Percentiles rank a stretch among this genome's conserved stretches.
Conservation (phyloP, 768 basidiomycete species). For the Auricularia sp. region DNA sequence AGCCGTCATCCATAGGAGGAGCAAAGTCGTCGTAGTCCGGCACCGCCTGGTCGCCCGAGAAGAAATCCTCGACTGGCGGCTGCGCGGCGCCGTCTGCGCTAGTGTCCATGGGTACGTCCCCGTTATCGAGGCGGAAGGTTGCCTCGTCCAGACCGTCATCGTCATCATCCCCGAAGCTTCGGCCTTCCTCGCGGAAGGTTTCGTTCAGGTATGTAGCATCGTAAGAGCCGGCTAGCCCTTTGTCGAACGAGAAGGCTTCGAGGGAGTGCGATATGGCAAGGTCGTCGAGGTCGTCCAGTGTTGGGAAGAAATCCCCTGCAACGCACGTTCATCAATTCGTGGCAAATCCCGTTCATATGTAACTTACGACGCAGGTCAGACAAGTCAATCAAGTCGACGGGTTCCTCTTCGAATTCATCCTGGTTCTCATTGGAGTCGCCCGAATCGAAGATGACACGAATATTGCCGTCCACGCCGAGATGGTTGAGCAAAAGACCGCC, state of each 20-base stretch:
- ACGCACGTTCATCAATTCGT: slow-evolving; percentile 16
- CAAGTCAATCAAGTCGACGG: slow-evolving; percentile 58
- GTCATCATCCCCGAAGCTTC: slow-evolving; percentile 21
- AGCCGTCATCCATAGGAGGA: slow-evolving; percentile 12
- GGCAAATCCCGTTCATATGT: slow-evolving; percentile 15
- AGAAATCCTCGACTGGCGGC: slow-evolving; percentile 50
- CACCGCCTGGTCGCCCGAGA: slow-evolving; percentile 50
- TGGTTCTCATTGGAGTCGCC: slow-evolving; percentile 82
- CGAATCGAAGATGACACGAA: slow-evolving; percentile 93
- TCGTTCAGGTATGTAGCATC: slow-evolving; percentile 52
- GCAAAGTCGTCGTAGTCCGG: slow-evolving; percentile 33
- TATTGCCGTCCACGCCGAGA: slow-evolving; percentile 69
- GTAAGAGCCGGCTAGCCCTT: slow-evolving; percentile 52
- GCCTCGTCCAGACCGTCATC: slow-evolving; percentile 29
- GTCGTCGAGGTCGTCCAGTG: slow-evolving; percentile 49
- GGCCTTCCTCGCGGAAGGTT: slow-evolving; percentile 24
- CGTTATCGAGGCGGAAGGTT: slow-evolving; percentile 31
- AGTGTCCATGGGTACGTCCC: slow-evolving; percentile 16
- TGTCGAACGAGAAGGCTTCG: slow-evolving; percentile 71
- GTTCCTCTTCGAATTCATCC: slow-evolving; percentile 47
- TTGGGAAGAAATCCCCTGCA: slow-evolving; percentile 59
- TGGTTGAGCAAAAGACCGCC: slow-evolving; percentile 97
- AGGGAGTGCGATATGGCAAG: slow-evolving; percentile 77
- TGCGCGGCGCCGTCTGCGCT: slow-evolving; percentile 3
- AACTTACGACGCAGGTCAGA: slow-evolving; percentile 41